Percentiles rank a stretch among this genome's conserved stretches.
phyloP scores from a whole-genome alignment of 176 grass and related monocot genomes.

The Eleusine indica region DNA sequence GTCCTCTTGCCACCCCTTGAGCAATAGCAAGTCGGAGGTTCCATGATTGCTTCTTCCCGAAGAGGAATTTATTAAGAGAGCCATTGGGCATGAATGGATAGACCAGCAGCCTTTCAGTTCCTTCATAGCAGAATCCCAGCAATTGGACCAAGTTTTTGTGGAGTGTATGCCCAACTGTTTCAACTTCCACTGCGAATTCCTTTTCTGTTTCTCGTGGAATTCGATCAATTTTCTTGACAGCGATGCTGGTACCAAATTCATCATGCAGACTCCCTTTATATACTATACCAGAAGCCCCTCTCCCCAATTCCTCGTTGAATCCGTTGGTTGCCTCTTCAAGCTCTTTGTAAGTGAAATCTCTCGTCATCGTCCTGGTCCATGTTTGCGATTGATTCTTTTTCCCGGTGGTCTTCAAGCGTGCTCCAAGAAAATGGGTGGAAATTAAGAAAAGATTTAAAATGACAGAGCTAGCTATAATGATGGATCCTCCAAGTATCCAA shows the following conservation, averaged over 20 bases:
- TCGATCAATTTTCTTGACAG: constrained; percentile 53
- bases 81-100: constrained; percentile 62
- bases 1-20: constrained; percentile 24
- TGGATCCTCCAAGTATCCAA: constrained; percentile 33
- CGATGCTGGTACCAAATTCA: not conserved
- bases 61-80: constrained; percentile 38
- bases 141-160: constrained; percentile 60
- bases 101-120: constrained; percentile 42
- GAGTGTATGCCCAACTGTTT: constrained; percentile 47
- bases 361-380: too few species aligned
- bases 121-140: constrained; percentile 57
- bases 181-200: constrained; percentile 51
- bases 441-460: constrained; percentile 33
- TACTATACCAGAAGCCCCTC: constrained; percentile 47
- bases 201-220: constrained; percentile 40
- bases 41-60: constrained; percentile 35
- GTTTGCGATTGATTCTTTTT: too few species aligned
- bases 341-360: constrained; percentile 42
- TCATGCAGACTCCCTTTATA: constrained; percentile 34
- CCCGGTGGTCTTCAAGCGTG: too few species aligned
- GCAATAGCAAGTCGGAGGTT: constrained; percentile 25
- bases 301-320: constrained; percentile 43
- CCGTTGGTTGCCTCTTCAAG: constrained; percentile 38
- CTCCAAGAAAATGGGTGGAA: not conserved
- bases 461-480: constrained; percentile 44